Evolutionary conservation across 1,284 basidiomycete genomes (phyloP).

Genomic region (Melampsora larici-populina): DNA sequence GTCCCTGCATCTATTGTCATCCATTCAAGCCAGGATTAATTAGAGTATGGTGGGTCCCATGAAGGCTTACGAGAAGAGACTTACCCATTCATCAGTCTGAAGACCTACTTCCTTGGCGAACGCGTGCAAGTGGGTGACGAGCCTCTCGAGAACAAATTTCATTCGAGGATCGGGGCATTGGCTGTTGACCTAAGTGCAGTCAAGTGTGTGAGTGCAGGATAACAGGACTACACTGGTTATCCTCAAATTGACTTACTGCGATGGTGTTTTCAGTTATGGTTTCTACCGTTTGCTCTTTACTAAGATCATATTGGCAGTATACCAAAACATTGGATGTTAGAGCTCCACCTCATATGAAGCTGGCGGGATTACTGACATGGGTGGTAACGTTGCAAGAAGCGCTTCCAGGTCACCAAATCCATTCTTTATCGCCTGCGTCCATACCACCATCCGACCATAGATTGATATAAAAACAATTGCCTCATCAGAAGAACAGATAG

Average conservation of each 20-base stretch:
- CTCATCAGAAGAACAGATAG: too few species aligned
- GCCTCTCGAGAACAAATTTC: slow-evolving; percentile 59
- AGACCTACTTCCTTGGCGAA: slow-evolving; percentile 70
- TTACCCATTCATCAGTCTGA: slow-evolving; percentile 80
- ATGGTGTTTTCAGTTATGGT: slow-evolving; percentile 61
- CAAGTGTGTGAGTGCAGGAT: not conserved
- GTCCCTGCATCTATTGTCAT: slow-evolving; percentile 9
- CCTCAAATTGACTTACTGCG: not conserved
- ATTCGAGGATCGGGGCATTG: slow-evolving; percentile 55
- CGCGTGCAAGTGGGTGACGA: slow-evolving; percentile 66
- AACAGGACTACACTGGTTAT: not conserved
- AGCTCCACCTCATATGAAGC: too few species aligned
- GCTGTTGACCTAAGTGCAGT: slow-evolving; percentile 49
- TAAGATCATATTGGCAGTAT: not conserved
- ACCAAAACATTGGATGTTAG: not conserved
- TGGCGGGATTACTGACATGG: not conserved
- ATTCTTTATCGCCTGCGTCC: slow-evolving; percentile 24
- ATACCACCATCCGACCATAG: too few species aligned
- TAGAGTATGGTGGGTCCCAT: slow-evolving; percentile 47
- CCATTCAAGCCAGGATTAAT: slow-evolving; percentile 10
- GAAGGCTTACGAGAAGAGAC: slow-evolving; percentile 33
- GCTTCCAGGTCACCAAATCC: slow-evolving; percentile 21
- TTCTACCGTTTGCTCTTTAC: slow-evolving; percentile 54
- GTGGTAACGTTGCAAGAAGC: slow-evolving; percentile 27
- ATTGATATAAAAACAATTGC: too few species aligned